phyloP scores from a whole-genome alignment of 1,139 yeast genomes.

The Yamadazyma sp. region DNA sequence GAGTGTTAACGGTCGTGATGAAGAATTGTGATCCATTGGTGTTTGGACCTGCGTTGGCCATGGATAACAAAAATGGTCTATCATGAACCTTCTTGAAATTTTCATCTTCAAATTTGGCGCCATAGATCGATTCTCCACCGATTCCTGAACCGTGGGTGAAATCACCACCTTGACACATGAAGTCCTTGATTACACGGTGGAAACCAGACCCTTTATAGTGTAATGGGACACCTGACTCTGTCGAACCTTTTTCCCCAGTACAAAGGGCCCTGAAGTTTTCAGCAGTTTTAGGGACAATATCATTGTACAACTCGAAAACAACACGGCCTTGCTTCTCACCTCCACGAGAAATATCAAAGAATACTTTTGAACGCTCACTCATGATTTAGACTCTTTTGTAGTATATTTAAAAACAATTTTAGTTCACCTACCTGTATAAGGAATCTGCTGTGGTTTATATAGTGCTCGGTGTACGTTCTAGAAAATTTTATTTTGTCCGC shows the following conservation, averaged over 20 bases:
- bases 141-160: conserved; percentile 87
- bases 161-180: conserved; percentile 98
- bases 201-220: conserved; percentile 77
- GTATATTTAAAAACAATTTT: neutral
- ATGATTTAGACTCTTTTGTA: neutral
- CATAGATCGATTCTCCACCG: conserved; percentile 94
- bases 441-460: neutral
- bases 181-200: conserved; percentile 88
- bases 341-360: conserved; percentile 72
- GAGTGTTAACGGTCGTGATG: conserved; percentile 81
- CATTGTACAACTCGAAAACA: conserved; percentile 73
- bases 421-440: too few relatives aligned
- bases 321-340: conserved; percentile 68
- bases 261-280: conserved; percentile 90
- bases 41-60: conserved; percentile 58
- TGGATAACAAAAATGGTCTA: conserved; percentile 82
- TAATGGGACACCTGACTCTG: conserved; percentile 59
- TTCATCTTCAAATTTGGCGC: conserved; percentile 94
- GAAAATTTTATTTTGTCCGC: conserved; percentile 1
- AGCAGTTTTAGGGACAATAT: conserved; percentile 87
- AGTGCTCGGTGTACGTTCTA: neutral
- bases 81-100: conserved; percentile 76
- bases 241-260: conserved; percentile 86
- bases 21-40: conserved; percentile 47
- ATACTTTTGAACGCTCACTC: conserved; percentile 50